Evolutionary conservation across 2,329 filamentous ascomycete genomes (phyloP), one percentile per base, ranked within the genome.

Genomic region (Penicillium italicum): DNA sequence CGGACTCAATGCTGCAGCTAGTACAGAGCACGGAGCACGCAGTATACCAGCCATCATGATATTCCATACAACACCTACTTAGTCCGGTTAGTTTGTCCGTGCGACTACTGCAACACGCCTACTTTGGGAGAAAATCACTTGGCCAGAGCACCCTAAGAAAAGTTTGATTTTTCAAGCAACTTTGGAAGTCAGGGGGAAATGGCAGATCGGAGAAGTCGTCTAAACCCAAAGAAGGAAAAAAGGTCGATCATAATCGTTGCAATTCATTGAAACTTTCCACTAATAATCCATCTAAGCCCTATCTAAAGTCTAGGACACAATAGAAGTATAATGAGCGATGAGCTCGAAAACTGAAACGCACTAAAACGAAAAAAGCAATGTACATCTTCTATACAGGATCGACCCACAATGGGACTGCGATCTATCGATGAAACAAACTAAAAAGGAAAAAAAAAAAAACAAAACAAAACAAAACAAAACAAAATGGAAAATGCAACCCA

Each of bases 241-340:
- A 14, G n/a, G 9, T 20, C n/a, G 24, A 46, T 50, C 51, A 9
- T 54, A 50, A 50, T 42, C 51, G n/a, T 54, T 10, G 33, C 22
- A 5, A 30, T 53, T 49, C 51, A 53, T 54, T 22, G 33, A 48
- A 41, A 38, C 44, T 42, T 53, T 10, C 20, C 50, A 34, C 34
- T 24, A 26, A 34, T 47, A 53, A 47, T 2, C 28, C 44, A 42
- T 54, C 33, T 49, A 49, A 41, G 10, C 20, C 49, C 34, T 18
- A 33, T 54, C 51, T 53, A 53, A 36, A 40, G 14, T 53, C 51
- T 53, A 49, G 44, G 42, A 53, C 43, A 53, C 26, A 38, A 14
- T 20, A 26, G 3, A 50, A 24, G 36, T 43, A 24, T 24, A 24
- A 50, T 38, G n/a, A 28, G 34, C 34, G 18, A 24, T 26, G n/a